A percentile compares a stretch with the other conserved stretches of the same genome.
phyloP scores from a whole-genome alignment of 2,329 filamentous ascomycete genomes.

The Hawksworthiomyces lignivorus region DNA sequence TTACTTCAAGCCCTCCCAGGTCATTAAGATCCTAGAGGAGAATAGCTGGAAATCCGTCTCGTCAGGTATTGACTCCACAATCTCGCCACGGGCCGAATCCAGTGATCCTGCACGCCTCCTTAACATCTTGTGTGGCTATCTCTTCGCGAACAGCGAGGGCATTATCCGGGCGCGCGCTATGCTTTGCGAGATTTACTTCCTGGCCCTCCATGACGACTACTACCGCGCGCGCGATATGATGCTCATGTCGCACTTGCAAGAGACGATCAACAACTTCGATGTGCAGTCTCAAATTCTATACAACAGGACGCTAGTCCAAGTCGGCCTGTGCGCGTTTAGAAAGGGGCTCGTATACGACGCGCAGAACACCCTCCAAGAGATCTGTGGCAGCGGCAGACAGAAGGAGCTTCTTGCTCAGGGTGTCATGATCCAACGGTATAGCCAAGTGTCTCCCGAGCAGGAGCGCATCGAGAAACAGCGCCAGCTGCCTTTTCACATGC shows the following conservation, averaged over 20 bases:
- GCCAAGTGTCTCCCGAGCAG: conserved; percentile 92
- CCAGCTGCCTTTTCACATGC: conserved; percentile 99
- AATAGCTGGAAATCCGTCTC: conserved; percentile 83
- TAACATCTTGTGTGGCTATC: conserved; percentile 84
- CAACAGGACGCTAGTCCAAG: conserved; percentile 96
- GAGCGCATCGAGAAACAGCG: conserved; percentile 95
- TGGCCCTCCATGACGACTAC: conserved; percentile 95
- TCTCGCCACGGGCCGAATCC: conserved; percentile 65
- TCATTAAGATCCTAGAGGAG: conserved; percentile 89
- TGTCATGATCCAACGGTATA: conserved; percentile 96
- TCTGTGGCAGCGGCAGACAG: conserved; percentile 93
- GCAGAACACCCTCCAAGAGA: conserved; percentile 95
- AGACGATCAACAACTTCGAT: conserved; percentile 94
- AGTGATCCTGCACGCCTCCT: conserved; percentile 69
- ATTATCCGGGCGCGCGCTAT: conserved; percentile 95
- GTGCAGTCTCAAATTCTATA: conserved; percentile 96
- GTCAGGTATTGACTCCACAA: conserved; percentile 60
- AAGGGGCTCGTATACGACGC: conserved; percentile 95
- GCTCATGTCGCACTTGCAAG: conserved; percentile 98
- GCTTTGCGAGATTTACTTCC: conserved; percentile 98
- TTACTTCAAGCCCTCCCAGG: conserved; percentile 96
- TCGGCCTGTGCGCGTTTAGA: conserved; percentile 96
- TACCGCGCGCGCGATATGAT: conserved; percentile 98
- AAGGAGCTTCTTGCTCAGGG: conserved; percentile 97
- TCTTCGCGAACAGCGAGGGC: conserved; percentile 89